Conservation (phyloP, 2,329 filamentous ascomycete species). For the Talaromyces sp. region DNA sequence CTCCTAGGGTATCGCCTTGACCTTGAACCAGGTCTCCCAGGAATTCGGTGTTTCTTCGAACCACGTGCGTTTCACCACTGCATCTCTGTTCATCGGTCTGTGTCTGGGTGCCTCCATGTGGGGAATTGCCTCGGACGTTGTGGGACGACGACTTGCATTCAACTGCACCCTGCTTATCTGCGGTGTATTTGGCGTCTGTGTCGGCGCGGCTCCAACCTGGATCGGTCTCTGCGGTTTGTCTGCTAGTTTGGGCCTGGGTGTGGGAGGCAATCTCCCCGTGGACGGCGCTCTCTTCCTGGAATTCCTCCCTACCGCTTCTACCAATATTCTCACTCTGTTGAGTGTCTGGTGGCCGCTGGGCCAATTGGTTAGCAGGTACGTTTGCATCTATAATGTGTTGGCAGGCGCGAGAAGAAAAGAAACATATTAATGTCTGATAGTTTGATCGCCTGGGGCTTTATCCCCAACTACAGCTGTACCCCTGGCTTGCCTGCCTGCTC, state of each 20-base stretch:
- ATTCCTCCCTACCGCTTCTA: constrained; percentile 71
- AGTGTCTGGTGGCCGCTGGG: constrained; percentile 85
- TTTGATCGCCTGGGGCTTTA: constrained; percentile 67
- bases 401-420: not conserved
- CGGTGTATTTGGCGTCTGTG: constrained; percentile 66
- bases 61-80: constrained; percentile 74
- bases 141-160: constrained; percentile 76
- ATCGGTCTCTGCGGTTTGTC: constrained; percentile 57
- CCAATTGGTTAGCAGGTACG: constrained; percentile 60
- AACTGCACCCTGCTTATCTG: constrained; percentile 74
- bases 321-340: constrained; percentile 70
- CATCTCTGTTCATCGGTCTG: constrained; percentile 69
- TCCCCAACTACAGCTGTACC: constrained; percentile 60
- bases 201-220: constrained; percentile 67
- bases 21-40: constrained; percentile 66
- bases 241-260: constrained; percentile 61
- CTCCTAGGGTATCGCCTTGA: constrained; percentile 67
- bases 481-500: constrained; percentile 27
- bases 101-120: constrained; percentile 75
- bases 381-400: not conserved
- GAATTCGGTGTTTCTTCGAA: constrained; percentile 70
- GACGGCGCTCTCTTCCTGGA: constrained; percentile 80
- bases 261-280: constrained; percentile 72
- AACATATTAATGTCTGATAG: constrained; percentile 10
- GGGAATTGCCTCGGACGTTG: constrained; percentile 72